These are phyloP conservation scores for Dryas octopetala DNA, from an alignment of 306 rosid genomes.

Conservation along the genomic window DNA sequence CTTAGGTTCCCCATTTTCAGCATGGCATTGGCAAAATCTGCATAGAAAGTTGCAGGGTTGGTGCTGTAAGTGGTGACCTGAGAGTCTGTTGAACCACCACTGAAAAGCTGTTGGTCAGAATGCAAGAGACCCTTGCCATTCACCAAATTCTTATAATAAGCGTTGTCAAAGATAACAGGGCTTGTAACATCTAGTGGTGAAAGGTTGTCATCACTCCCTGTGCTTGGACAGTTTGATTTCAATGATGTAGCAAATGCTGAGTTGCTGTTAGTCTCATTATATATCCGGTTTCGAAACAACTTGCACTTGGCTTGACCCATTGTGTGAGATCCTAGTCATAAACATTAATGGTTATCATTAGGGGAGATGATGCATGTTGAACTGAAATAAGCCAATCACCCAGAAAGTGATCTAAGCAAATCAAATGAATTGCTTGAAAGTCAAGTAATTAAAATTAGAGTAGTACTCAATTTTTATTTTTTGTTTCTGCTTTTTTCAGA, in stretches of 20 bases:
- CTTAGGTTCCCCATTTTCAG: constrained; percentile 62
- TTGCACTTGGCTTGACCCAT: constrained; percentile 69
- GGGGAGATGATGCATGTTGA: background rate
- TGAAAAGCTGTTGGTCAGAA: constrained; percentile 44
- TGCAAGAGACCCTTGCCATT: constrained; percentile 37
- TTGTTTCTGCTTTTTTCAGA: background rate
- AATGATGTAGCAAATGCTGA: constrained; percentile 50
- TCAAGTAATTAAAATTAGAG: background rate
- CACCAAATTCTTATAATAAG: constrained; percentile 37
- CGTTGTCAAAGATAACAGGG: constrained; percentile 56
- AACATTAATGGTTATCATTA: background rate
- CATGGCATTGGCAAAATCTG: constrained; percentile 68
- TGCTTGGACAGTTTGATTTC: constrained; percentile 49
- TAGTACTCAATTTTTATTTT: background rate
- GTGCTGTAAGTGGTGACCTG: constrained; percentile 34
- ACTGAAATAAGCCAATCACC: background rate
- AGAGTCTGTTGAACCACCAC: constrained; percentile 40
- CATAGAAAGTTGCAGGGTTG: constrained; percentile 30
- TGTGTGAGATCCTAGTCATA: constrained; percentile 62
- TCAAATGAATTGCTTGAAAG: background rate
- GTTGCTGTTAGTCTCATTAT: constrained; percentile 55
- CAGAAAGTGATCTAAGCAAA: background rate
- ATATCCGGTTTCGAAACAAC: constrained; percentile 48
- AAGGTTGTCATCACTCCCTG: constrained; percentile 48
- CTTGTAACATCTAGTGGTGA: constrained; percentile 55